Conservation (phyloP, 1,284 basidiomycete species). For the Xerocomus nothofagi region DNA sequence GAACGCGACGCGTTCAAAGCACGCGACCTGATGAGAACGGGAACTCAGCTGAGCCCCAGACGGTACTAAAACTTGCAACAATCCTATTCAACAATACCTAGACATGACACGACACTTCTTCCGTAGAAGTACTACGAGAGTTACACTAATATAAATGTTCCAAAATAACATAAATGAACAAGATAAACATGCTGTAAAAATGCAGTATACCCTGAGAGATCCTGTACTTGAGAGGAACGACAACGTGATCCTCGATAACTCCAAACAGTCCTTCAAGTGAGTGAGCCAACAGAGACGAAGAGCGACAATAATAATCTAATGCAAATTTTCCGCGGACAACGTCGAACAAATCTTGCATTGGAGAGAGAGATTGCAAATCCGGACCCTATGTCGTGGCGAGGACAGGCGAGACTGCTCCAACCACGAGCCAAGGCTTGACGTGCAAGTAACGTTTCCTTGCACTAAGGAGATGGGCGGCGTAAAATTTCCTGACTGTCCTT, state of each 20-base stretch:
- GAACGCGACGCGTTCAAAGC: too few species aligned
- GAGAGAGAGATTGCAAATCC: background rate
- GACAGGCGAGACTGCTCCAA: background rate
- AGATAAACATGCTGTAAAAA: conserved; percentile 39
- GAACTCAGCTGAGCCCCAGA: too few species aligned
- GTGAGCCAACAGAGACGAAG: conserved; percentile 23
- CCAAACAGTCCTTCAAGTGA: conserved; percentile 38
- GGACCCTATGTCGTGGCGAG: background rate
- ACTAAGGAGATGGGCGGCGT: conserved; percentile 32
- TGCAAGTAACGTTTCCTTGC: conserved; percentile 6
- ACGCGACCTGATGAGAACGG: too few species aligned
- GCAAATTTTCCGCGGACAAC: conserved; percentile 23
- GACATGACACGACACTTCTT: conserved; percentile 9
- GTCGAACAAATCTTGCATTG: conserved; percentile 11
- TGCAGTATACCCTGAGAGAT: conserved; percentile 37
- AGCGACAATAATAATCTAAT: conserved; percentile 37
- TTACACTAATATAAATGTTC: conserved; percentile 37
- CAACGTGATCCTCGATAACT: conserved; percentile 29
- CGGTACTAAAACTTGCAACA: conserved; percentile 3
- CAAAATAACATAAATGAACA: conserved; percentile 42
- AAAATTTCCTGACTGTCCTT: conserved; percentile 36
- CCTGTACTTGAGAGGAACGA: conserved; percentile 32
- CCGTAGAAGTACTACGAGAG: conserved; percentile 21
- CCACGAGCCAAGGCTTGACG: background rate
- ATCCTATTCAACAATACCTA: conserved; percentile 13